These are phyloP conservation scores for Arthrobotrys sinensis DNA, from an alignment of 2,329 filamentous ascomycete genomes.

Conservation along the genomic window DNA sequence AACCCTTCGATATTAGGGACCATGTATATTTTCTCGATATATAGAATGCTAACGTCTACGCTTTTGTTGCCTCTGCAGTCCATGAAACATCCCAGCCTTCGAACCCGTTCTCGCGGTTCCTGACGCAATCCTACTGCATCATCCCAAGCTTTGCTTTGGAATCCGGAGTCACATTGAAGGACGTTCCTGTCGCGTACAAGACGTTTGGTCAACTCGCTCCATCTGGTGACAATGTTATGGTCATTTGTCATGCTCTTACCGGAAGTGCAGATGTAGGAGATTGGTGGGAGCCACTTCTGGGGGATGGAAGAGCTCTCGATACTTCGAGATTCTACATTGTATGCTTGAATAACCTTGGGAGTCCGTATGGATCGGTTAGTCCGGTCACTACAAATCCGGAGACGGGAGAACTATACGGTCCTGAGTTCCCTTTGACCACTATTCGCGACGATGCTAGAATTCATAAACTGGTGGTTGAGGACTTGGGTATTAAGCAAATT, in stretches of 20 bases:
- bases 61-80: slow-evolving; percentile 29
- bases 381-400: slow-evolving; percentile 82
- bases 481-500: slow-evolving; percentile 83
- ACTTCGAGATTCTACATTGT: slow-evolving; percentile 86
- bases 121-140: slow-evolving; percentile 87
- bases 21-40: slow-evolving; percentile 2
- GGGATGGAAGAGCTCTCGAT: slow-evolving; percentile 84
- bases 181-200: slow-evolving; percentile 80
- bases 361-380: slow-evolving; percentile 88
- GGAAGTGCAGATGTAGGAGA: slow-evolving; percentile 87
- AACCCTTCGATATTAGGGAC: not conserved
- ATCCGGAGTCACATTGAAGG: slow-evolving; percentile 85
- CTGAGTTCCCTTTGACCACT: slow-evolving; percentile 95
- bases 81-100: slow-evolving; percentile 77
- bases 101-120: slow-evolving; percentile 89
- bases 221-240: slow-evolving; percentile 77
- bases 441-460: slow-evolving; percentile 94
- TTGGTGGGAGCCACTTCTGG: slow-evolving; percentile 89
- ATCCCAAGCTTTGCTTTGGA: slow-evolving; percentile 93
- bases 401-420: slow-evolving; percentile 89
- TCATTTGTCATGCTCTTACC: slow-evolving; percentile 86
- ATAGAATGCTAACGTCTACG: slow-evolving; percentile 12
- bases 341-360: slow-evolving; percentile 88
- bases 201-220: slow-evolving; percentile 76
- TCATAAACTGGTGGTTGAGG: slow-evolving; percentile 84